Base-by-base conservation (phyloP, 768 basidiomycete genomes). In the Auricularia heimuer region DNA sequence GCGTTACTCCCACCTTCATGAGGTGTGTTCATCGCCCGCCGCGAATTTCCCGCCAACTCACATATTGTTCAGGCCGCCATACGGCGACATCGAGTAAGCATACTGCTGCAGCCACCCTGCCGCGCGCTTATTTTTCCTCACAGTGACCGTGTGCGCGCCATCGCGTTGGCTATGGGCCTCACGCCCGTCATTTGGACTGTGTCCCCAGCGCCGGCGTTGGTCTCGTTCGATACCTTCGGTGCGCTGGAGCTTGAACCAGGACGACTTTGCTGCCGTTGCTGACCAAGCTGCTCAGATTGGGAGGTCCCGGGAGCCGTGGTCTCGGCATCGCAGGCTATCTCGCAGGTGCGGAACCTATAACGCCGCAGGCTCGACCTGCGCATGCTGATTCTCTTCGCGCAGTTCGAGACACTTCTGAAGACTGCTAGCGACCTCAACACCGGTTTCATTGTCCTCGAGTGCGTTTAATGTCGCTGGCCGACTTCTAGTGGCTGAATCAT, bases 101-200 rank as follows among this genome's bases (percentile, higher is more conserved):
- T 10, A 39, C 21, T 7, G 39, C 62, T 36, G 29, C 12, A 16
- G 29, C 29, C 24, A 24, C 39, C 11, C 33, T 35, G 42, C 47
- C 47, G 6, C 45, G 4, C 36, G 10, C 62, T 39, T 3, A 33
- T 42, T 62, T 73, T 65, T 74, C 74, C 33, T 67, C 76, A 78
- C 67, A 77, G 78, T 66, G 78, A 80, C 72, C 74, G 78, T 62
- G 78, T 80, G 18, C 74, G 80, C 62, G 75, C 74, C 54, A 76
- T 81, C 67, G 73, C 76, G 4, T 72, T 75, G 39, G 76, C 78
- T 68, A 79, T 81, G 79, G 77, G 78, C 65, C 67, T 80, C 34
- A 76, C 75, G 8, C 77, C 79, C n/a, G 74, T 81, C 71, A 79
- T 81, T 69, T 80, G 79, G 78, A 75, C 76, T 47, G 71, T 71